Conservation (phyloP, 2,329 filamentous ascomycete genomes). For the Colletotrichum karsti region DNA sequence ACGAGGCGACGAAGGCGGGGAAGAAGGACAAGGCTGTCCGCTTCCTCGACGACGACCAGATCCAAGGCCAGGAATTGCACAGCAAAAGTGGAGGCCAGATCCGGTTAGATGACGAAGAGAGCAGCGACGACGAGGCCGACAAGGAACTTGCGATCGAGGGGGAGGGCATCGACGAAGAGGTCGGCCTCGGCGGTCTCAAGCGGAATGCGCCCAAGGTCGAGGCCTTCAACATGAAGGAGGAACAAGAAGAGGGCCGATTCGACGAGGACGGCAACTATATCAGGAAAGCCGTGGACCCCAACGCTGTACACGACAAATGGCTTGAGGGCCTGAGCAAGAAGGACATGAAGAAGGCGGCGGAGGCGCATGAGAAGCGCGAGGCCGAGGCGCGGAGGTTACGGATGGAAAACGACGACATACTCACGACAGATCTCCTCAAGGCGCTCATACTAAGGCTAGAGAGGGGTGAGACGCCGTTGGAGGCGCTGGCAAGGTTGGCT, state of each 20-base stretch:
- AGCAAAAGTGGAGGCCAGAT: constrained; percentile 82
- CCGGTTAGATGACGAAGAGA: constrained; percentile 63
- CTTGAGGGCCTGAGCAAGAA: constrained; percentile 92
- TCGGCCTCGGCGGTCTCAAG: constrained; percentile 91
- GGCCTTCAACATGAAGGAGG: constrained; percentile 91
- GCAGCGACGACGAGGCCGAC: constrained; percentile 72
- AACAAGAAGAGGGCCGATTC: constrained; percentile 92
- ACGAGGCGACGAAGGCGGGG: constrained; percentile 31
- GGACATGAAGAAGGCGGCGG: constrained; percentile 87
- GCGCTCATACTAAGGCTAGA: constrained; percentile 79
- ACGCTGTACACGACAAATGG: constrained; percentile 92
- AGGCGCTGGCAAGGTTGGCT: constrained; percentile 84
- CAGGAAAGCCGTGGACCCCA: constrained; percentile 86
- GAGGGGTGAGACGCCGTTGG: constrained; percentile 84
- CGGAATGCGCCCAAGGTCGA: constrained; percentile 93
- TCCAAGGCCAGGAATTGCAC: constrained; percentile 79
- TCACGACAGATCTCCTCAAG: constrained; percentile 78
- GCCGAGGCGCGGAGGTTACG: constrained; percentile 77
- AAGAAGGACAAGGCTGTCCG: constrained; percentile 71
- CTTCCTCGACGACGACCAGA: constrained; percentile 68
- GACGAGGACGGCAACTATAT: constrained; percentile 93
- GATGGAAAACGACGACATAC: constrained; percentile 76
- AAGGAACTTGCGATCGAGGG: constrained; percentile 80
- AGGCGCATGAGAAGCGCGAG: constrained; percentile 87
- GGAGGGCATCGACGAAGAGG: constrained; percentile 83